Evolutionary conservation across 129 eudicot genomes (phyloP), one percentile per base, ranked within the genome.

Genomic region (Lactuca saligna): DNA sequence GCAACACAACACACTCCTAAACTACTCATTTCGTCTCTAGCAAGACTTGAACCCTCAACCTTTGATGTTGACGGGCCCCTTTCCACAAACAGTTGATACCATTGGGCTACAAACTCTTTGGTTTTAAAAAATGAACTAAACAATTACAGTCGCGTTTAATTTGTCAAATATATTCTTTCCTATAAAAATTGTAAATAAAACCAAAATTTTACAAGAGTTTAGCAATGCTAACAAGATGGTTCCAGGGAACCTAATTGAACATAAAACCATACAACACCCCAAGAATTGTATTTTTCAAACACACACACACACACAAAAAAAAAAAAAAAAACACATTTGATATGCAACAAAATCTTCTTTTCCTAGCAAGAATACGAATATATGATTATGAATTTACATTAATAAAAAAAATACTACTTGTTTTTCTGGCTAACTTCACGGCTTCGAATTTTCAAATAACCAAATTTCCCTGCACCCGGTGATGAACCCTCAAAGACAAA

Each of bases 401-500:
- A 37, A 13, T 6, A 12, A 34, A 60, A 25, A 17, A 3, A 33
- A 25, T 25, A 60, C n/a, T 60, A 31, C 65, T 60, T 14, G 25
- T 20, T 34, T 65, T 64, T 57, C 37, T 70, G 44, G 39, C 48
- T 53, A 4, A 72, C 33, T 42, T 11, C 57, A 11, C 81, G 83
- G 29, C 84, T 84, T 34, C 83, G 83, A 62, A 89, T 82, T 78
- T 81, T 84, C 50, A 86, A 68, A 61, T 86, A 75, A 8, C 94
- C 96, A 67, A 89, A 89, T 67, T 74, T 86, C 57, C 94, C 96
- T 1, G 93, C 90, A 8, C 96, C 86, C 1, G 94, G 91, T 4
- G 94, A 86, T 53, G 97, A 90, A 66, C 97, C 94, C 65, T 89
- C 95, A 38, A 90, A 84, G 7, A 84, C 51, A 39, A 84, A 70